These are phyloP conservation scores for Bocquillonia castaneifolia DNA, from an alignment of 441 rosid species.

Conservation along the genomic window DNA sequence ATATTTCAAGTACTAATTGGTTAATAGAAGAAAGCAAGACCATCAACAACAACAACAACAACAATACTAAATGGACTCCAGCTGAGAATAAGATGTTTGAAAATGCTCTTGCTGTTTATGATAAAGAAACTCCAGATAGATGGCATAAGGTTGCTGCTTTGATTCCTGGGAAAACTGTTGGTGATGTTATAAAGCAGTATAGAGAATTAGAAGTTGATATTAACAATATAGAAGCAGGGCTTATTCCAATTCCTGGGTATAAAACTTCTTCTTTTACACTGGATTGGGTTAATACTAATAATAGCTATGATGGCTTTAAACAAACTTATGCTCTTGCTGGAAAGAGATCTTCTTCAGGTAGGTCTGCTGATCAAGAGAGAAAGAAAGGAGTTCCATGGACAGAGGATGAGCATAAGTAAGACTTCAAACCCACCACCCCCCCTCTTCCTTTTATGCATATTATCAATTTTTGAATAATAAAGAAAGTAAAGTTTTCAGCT, in stretches of 20 bases:
- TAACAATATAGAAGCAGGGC: slow-evolving; percentile 85
- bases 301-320: slow-evolving; percentile 50
- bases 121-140: slow-evolving; percentile 80
- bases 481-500: neutral
- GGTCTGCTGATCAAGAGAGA: slow-evolving; percentile 74
- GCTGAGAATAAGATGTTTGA: slow-evolving; percentile 91
- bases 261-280: slow-evolving; percentile 45
- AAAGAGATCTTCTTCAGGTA: slow-evolving; percentile 45
- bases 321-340: slow-evolving; percentile 46
- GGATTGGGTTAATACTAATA: slow-evolving; percentile 42
- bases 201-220: slow-evolving; percentile 79
- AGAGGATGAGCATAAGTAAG: slow-evolving; percentile 92
- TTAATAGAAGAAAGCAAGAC: slow-evolving; percentile 56
- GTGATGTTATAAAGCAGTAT: slow-evolving; percentile 85
- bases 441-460: too few relatives aligned
- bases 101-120: slow-evolving; percentile 79
- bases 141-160: slow-evolving; percentile 79
- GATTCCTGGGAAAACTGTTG: slow-evolving; percentile 89
- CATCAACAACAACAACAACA: too few relatives aligned
- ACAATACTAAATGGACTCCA: slow-evolving; percentile 60
- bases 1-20: slow-evolving; percentile 59
- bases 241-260: slow-evolving; percentile 79
- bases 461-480: slow-evolving; percentile 6
- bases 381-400: slow-evolving; percentile 99
- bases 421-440: too few relatives aligned